Evolutionary conservation across 2,329 filamentous ascomycete genomes (phyloP).

Genomic region (Xylaria polymorpha): DNA sequence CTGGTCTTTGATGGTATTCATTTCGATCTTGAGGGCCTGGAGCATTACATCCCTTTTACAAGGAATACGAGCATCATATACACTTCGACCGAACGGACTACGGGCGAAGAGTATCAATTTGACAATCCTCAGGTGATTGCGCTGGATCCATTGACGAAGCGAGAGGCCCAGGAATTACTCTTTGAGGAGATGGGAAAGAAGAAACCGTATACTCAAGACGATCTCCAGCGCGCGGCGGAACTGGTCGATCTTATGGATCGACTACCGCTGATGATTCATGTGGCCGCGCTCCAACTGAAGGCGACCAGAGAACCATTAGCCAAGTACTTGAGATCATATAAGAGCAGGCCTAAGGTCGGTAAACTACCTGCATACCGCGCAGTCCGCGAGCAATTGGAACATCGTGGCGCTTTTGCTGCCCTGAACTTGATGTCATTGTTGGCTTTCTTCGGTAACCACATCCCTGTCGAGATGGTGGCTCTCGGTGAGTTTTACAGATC

Average conservation of each 20-base stretch:
- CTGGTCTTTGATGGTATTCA: constrained; percentile 74
- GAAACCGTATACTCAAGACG: constrained; percentile 64
- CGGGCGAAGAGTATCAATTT: constrained; percentile 65
- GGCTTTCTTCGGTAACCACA: constrained; percentile 72
- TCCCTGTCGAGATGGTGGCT: constrained; percentile 73
- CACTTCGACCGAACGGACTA: constrained; percentile 72
- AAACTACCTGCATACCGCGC: constrained; percentile 60
- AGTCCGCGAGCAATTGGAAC: constrained; percentile 62
- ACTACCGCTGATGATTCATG: constrained; percentile 75
- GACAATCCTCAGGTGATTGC: constrained; percentile 69
- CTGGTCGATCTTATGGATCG: constrained; percentile 72
- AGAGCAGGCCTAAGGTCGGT: constrained; percentile 65
- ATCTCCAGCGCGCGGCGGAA: constrained; percentile 67
- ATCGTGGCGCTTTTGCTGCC: constrained; percentile 62
- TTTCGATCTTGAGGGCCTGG: constrained; percentile 68
- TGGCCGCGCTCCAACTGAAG: constrained; percentile 71
- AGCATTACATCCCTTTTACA: constrained; percentile 72
- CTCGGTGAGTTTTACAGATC: constrained; percentile 58
- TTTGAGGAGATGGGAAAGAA: constrained; percentile 71
- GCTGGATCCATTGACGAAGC: constrained; percentile 64
- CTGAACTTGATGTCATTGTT: constrained; percentile 73
- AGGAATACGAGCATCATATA: constrained; percentile 74
- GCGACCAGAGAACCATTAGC: constrained; percentile 70
- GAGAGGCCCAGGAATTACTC: constrained; percentile 70
- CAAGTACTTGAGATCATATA: constrained; percentile 69